Evolutionary conservation across 495 filamentous ascomycete genomes (phyloP).

Genomic region (Diplogelasinospora grovesii): DNA sequence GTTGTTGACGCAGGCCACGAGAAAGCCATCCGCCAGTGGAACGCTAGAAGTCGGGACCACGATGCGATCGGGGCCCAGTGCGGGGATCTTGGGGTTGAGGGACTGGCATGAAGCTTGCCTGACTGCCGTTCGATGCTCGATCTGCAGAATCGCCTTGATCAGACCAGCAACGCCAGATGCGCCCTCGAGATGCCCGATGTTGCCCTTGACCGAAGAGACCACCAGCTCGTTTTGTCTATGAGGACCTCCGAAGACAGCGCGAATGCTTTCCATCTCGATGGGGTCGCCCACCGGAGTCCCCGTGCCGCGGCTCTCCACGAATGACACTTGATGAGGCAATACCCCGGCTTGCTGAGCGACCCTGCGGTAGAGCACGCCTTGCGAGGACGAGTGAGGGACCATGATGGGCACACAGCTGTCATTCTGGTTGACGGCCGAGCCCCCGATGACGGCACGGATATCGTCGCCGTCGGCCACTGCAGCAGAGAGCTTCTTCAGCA

Average conservation of each 20-base stretch:
- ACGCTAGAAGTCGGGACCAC: slow-evolving; percentile 23
- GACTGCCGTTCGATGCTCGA: neutral
- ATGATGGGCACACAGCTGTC: slow-evolving; percentile 44
- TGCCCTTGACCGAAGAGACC: slow-evolving; percentile 42
- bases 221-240: slow-evolving; percentile 19
- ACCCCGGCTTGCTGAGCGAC: slow-evolving; percentile 41
- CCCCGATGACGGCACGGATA: slow-evolving; percentile 52
- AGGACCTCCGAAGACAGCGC: slow-evolving; percentile 19
- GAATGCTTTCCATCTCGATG: slow-evolving; percentile 24
- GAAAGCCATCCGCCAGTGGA: slow-evolving; percentile 26
- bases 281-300: slow-evolving; percentile 15
- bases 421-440: slow-evolving; percentile 47
- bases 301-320: slow-evolving; percentile 39
- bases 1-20: slow-evolving; percentile 20
- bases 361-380: slow-evolving; percentile 42
- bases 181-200: slow-evolving; percentile 47
- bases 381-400: slow-evolving; percentile 42
- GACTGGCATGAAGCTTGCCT: slow-evolving; percentile 1
- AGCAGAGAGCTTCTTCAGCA: slow-evolving; percentile 48
- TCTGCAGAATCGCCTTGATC: slow-evolving; percentile 29
- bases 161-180: slow-evolving; percentile 40
- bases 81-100: slow-evolving; percentile 35
- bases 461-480: slow-evolving; percentile 43
- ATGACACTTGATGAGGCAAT: slow-evolving; percentile 31
- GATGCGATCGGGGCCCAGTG: slow-evolving; percentile 31